These are phyloP conservation scores for Pinus tabuliformis DNA, from an alignment of 75 land plant species.

Conservation along the genomic window DNA sequence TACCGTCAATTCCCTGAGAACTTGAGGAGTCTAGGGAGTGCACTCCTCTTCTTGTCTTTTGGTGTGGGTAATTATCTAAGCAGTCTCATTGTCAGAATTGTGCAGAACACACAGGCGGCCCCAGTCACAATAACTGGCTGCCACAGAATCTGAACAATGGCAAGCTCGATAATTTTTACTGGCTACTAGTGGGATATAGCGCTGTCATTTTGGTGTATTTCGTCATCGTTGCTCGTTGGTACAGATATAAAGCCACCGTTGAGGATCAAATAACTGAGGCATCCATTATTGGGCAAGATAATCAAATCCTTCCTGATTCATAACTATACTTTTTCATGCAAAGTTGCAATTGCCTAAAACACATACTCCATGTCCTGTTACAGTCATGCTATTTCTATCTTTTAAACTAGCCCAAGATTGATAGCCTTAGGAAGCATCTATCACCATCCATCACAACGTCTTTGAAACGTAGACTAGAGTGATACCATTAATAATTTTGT, in stretches of 20 bases:
- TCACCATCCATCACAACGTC: too few relatives aligned
- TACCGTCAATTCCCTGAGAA: constrained; percentile 76
- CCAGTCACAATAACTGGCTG: constrained; percentile 39
- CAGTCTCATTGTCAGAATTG: constrained; percentile 39
- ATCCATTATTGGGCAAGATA: too few relatives aligned
- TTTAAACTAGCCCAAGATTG: too few relatives aligned
- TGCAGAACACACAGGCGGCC: constrained; percentile 37
- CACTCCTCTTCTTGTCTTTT: constrained; percentile 35
- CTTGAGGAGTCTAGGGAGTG: constrained; percentile 60
- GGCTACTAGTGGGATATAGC: constrained; percentile 30
- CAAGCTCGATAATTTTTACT: constrained; percentile 54
- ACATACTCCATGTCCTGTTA: too few relatives aligned
- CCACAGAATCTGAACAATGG: constrained; percentile 40
- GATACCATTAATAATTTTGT: too few relatives aligned
- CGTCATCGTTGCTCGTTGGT: constrained; percentile 33
- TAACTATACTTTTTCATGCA: too few relatives aligned
- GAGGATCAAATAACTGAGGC: too few relatives aligned
- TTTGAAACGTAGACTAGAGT: too few relatives aligned
- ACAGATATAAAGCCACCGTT: constrained; percentile 38
- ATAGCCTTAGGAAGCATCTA: too few relatives aligned
- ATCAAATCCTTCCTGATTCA: too few relatives aligned
- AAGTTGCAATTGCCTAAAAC: too few relatives aligned
- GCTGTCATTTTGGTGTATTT: constrained; percentile 43
- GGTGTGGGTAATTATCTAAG: constrained; percentile 60
- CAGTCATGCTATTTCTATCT: too few relatives aligned